A percentile compares a stretch with the other conserved stretches of the same genome.
Evolutionary conservation across 208 protist species (phyloP).

Genomic region (Crithidia expoeki): DNA sequence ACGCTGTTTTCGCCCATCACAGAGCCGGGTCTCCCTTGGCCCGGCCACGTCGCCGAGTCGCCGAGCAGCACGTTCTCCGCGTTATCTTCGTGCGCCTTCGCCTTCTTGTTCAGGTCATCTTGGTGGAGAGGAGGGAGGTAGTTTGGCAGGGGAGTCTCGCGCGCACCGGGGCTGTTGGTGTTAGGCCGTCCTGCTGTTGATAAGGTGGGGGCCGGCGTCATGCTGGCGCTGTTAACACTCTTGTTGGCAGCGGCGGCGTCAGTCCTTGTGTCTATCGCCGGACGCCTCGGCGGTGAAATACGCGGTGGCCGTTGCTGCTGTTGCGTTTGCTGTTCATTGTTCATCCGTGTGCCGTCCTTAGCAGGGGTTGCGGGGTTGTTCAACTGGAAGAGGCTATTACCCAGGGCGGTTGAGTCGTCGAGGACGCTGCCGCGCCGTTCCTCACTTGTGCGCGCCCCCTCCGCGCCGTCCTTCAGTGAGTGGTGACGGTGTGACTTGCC

Average conservation of each 20-base stretch:
- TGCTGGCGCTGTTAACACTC: background rate
- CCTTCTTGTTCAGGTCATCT: background rate
- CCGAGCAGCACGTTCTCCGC: background rate
- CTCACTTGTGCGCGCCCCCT: background rate
- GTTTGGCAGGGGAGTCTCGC: background rate
- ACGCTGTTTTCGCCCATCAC: background rate
- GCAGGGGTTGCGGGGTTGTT: background rate
- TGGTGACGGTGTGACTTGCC: slow-evolving; percentile 2
- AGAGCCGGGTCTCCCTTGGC: background rate
- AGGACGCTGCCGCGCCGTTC: background rate
- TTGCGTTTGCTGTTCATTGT: background rate
- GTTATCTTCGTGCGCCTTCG: background rate
- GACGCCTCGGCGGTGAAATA: background rate
- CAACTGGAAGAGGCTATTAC: background rate
- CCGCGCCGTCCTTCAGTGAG: background rate
- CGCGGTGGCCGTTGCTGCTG: background rate
- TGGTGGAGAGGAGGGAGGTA: slow-evolving; percentile 7
- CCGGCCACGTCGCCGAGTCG: background rate
- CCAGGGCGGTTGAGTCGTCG: background rate
- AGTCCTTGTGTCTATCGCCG: background rate
- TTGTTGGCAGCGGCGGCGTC: background rate
- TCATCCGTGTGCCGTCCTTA: background rate
- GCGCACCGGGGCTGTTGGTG: background rate
- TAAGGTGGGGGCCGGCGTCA: background rate
- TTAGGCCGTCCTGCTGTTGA: background rate